Percentiles rank a stretch among this genome's conserved stretches.
Conservation (phyloP, 2,329 filamentous ascomycete genomes). For the Aspergillus sp. region DNA sequence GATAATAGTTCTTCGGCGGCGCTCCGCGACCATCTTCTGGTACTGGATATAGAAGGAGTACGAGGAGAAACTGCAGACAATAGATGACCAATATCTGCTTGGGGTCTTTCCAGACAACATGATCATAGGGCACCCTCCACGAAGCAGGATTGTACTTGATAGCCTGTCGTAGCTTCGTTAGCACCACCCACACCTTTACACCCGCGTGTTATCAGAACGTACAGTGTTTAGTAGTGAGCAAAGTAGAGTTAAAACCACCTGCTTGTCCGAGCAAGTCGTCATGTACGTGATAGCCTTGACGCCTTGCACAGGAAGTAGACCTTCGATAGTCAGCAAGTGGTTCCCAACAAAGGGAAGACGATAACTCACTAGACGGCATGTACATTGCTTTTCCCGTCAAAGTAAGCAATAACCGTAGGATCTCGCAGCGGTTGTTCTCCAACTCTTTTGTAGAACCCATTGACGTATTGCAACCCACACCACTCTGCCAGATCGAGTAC, state of each 20-base stretch:
- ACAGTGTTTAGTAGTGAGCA: constrained; percentile 95
- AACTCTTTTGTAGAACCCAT: constrained; percentile 87
- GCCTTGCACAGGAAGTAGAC: constrained; percentile 75
- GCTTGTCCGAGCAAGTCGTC: constrained; percentile 84
- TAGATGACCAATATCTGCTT: constrained; percentile 91
- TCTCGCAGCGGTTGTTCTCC: constrained; percentile 89
- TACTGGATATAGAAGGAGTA: constrained; percentile 81
- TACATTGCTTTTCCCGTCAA: constrained; percentile 93
- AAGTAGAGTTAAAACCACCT: constrained; percentile 82
- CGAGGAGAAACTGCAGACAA: constrained; percentile 85
- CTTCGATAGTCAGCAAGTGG: constrained; percentile 33
- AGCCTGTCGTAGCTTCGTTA: constrained; percentile 57
- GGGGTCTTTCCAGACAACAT: constrained; percentile 85
- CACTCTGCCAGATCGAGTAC: constrained; percentile 97
- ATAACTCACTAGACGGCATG: constrained; percentile 67
- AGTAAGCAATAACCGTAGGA: constrained; percentile 81
- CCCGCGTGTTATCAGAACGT: constrained; percentile 38
- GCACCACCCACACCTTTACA: not conserved
- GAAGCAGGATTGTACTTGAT: constrained; percentile 93
- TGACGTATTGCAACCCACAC: constrained; percentile 89
- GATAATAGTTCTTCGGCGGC: constrained; percentile 84
- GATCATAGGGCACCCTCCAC: constrained; percentile 93
- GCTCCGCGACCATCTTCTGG: constrained; percentile 69
- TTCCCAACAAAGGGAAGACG: not conserved
- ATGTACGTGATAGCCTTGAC: constrained; percentile 86